Percentiles rank a stretch among this genome's conserved stretches.
Conservation (phyloP, 2,329 filamentous ascomycete species). For the Esteya vermicola region DNA sequence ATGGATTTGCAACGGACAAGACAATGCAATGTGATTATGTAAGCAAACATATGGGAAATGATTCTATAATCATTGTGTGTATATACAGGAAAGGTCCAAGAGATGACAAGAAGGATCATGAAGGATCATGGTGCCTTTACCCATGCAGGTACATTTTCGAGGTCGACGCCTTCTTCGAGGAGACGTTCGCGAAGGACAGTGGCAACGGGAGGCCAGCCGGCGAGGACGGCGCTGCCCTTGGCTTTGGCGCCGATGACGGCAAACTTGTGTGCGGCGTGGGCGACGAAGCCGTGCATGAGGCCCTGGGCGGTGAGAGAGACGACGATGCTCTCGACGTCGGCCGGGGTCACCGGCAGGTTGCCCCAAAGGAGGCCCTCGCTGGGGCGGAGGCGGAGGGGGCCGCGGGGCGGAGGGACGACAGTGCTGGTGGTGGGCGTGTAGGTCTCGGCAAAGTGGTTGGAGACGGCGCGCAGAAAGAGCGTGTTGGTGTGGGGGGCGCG, state of each 20-base stretch:
- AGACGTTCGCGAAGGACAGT: conserved; percentile 49
- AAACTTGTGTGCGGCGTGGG: conserved; percentile 61
- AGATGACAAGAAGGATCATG: not conserved
- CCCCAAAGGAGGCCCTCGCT: conserved; percentile 50
- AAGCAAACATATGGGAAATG: too few species aligned
- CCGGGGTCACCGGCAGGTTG: conserved; percentile 41
- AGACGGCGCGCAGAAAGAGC: conserved; percentile 36
- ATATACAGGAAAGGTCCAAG: not conserved
- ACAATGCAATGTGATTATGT: too few species aligned
- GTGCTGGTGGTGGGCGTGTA: conserved; percentile 6
- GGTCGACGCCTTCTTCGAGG: conserved; percentile 45
- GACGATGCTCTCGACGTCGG: conserved; percentile 65
- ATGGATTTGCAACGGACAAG: too few species aligned
- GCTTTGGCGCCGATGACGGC: conserved; percentile 68
- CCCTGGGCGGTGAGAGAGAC: conserved; percentile 67
- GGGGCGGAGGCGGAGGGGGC: conserved; percentile 33
- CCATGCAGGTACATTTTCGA: conserved; percentile 18
- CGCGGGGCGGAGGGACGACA: conserved; percentile 32
- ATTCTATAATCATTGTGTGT: not conserved
- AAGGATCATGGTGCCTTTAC: conserved; percentile 11
- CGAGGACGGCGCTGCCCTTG: conserved; percentile 46
- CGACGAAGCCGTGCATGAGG: conserved; percentile 70
- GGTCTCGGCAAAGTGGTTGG: conserved; percentile 25
- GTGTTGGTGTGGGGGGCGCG: conserved; percentile 29
- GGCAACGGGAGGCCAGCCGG: conserved; percentile 66